These are phyloP conservation scores for Chytriomyces confervae DNA, from an alignment of 192 early-diverging fungal species.

Conservation along the genomic window DNA sequence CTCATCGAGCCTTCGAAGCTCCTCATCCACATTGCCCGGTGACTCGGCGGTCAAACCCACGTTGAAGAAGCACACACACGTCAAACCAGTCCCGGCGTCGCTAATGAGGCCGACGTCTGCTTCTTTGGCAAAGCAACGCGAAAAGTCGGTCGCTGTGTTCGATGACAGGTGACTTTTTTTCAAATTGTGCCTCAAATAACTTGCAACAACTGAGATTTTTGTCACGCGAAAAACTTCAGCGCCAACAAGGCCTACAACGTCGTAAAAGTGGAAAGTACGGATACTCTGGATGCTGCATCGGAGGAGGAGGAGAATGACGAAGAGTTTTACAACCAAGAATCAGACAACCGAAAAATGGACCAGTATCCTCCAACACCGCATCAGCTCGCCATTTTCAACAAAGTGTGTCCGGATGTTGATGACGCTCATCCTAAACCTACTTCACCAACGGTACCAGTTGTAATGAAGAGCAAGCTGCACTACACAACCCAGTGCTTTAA, in stretches of 20 bases:
- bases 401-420: constrained; percentile 38
- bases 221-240: no score
- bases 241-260: no score
- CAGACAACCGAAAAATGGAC: constrained; percentile 2
- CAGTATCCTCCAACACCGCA: constrained; percentile 52
- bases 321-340: constrained; percentile 1
- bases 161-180: neutral
- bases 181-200: neutral
- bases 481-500: constrained; percentile 40
- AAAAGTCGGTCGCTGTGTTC: constrained; percentile 8
- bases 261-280: neutral
- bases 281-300: neutral
- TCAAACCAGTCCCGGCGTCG: neutral
- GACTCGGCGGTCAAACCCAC: neutral
- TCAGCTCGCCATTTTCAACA: constrained; percentile 46
- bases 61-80: neutral
- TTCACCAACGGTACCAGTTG: neutral
- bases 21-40: neutral
- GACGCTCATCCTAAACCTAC: constrained; percentile 34
- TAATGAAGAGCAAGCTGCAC: neutral
- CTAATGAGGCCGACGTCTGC: constrained; percentile 20
- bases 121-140: constrained; percentile 18
- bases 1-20: constrained; percentile 1
- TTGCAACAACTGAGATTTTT: no score
- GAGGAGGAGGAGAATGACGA: neutral